These are phyloP conservation scores for Penicillium sclerotiorum DNA, from an alignment of 2,329 filamentous ascomycete genomes.

Conservation along the genomic window DNA sequence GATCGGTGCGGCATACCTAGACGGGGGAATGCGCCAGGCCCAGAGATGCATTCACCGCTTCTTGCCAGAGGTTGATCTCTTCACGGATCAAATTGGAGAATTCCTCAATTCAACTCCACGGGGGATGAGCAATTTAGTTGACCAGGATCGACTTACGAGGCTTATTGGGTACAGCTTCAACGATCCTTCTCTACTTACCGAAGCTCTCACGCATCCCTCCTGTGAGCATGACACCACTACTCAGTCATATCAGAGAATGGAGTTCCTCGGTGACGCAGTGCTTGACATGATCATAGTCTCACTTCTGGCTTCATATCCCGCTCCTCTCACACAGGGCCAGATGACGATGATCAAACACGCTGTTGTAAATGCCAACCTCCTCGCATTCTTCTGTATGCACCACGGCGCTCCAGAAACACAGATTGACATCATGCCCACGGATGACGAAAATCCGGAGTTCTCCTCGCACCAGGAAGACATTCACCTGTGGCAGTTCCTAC, in stretches of 20 bases:
- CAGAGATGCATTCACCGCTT: constrained; percentile 67
- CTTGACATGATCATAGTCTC: constrained; percentile 75
- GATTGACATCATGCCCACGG: constrained; percentile 13
- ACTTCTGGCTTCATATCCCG: constrained; percentile 34
- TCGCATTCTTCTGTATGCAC: constrained; percentile 75
- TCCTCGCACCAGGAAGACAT: constrained; percentile 31
- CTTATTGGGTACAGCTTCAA: constrained; percentile 69
- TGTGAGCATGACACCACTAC: constrained; percentile 55
- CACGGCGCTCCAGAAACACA: not conserved
- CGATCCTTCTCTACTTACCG: constrained; percentile 68
- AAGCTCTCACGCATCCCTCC: constrained; percentile 80
- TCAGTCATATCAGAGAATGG: constrained; percentile 71
- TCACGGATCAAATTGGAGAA: constrained; percentile 11
- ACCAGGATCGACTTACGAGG: constrained; percentile 17
- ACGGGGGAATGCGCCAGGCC: constrained; percentile 68
- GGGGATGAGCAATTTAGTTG: constrained; percentile 15
- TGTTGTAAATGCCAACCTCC: constrained; percentile 76
- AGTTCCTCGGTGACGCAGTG: constrained; percentile 85
- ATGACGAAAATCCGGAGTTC: constrained; percentile 18
- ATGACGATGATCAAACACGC: constrained; percentile 79
- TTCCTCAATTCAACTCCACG: not conserved
- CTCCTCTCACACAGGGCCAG: constrained; percentile 54
- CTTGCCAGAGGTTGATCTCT: constrained; percentile 56
- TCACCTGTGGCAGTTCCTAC: constrained; percentile 68
- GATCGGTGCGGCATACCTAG: constrained; percentile 72